These are phyloP conservation scores for Pseudohyphozyma bogoriensis DNA, from an alignment of 768 basidiomycete genomes.

Conservation along the genomic window DNA sequence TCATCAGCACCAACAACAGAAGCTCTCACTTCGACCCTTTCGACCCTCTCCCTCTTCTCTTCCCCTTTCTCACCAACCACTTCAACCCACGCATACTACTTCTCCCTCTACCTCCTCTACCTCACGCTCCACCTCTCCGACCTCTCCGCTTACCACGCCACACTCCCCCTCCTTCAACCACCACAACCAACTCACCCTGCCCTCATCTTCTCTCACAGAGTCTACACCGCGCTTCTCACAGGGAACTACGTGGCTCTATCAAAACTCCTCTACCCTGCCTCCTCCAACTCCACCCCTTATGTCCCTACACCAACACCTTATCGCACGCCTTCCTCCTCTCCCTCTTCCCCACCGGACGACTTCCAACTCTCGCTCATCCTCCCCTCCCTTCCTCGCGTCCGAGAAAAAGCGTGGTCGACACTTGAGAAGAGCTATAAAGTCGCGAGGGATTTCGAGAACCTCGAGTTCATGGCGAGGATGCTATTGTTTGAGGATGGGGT, in stretches of 20 bases:
- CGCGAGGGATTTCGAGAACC: not conserved
- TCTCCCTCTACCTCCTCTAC: constrained; percentile 4
- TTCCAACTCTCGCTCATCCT: not conserved
- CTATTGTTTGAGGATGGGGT: not conserved
- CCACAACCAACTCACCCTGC: not conserved
- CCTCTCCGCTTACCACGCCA: not conserved
- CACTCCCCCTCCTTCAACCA: not conserved
- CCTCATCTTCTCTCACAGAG: not conserved
- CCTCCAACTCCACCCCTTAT: not conserved
- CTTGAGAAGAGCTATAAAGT: not conserved
- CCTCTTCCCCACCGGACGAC: not conserved
- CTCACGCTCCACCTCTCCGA: not conserved
- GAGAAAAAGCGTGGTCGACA: not conserved
- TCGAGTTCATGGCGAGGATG: not conserved
- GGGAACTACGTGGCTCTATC: not conserved
- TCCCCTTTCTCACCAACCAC: not conserved
- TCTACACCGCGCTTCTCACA: not conserved
- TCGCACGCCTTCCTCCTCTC: not conserved
- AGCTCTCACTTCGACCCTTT: not conserved
- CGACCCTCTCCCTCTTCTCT: not conserved
- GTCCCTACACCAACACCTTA: not conserved
- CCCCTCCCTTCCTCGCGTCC: not conserved
- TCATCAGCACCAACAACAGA: not conserved
- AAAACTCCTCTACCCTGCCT: not conserved
- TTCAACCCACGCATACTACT: not conserved